Base-by-base conservation (phyloP, 2,329 filamentous ascomycete genomes). In the Penicillium sp. region DNA sequence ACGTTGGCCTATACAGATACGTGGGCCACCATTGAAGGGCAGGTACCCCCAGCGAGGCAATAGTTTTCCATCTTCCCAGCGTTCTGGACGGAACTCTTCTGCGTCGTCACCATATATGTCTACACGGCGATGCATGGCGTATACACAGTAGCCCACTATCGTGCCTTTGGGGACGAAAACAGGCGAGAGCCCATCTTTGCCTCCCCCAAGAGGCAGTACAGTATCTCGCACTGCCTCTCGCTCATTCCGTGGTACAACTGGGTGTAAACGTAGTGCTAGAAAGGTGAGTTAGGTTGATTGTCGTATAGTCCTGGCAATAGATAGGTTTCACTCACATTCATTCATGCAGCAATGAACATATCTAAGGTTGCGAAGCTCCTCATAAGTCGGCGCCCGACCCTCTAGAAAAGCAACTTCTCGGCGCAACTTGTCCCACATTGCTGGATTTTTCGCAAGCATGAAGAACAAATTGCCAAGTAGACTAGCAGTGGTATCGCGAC, bases 121-220 rank as follows among this genome's bases (percentile, higher is more conserved):
- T 19, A 68, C 67, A 11, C 88, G 84, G 1, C 90, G 85, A 68
- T 93, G 90, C 89, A 93, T 89, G 6, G 84, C 74, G 51, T 90
- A 82, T 0, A 88, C 80, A 45, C 80, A 85, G 78, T 91, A 93
- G 47, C 73, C 80, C 56, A 93, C 77, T 8, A 83, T 75, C 0
- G 85, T 85, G 66, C 87, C 84, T 69, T 90, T 88, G 50, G 84
- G 81, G 3, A 91, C 77, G 53, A 85, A 83, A 1, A 93, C 68
- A 0, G 88, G 88, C 33, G 81, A 76, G 3, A 75, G 74, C 31
- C 77, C 69, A 70, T 88, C 83, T 2, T 81, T 80, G 0, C 88
- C 89, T 54, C 88, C 88, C 59, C 88, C 75, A 7, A 67, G 57
- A 2, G 77, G 77, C 47, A 80, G 66, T 5, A 71, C 67, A 0